A percentile compares a stretch with the other conserved stretches of the same genome.
These are phyloP conservation scores for Suillus subluteus DNA, from an alignment of 768 basidiomycete genomes.

Conservation along the genomic window DNA sequence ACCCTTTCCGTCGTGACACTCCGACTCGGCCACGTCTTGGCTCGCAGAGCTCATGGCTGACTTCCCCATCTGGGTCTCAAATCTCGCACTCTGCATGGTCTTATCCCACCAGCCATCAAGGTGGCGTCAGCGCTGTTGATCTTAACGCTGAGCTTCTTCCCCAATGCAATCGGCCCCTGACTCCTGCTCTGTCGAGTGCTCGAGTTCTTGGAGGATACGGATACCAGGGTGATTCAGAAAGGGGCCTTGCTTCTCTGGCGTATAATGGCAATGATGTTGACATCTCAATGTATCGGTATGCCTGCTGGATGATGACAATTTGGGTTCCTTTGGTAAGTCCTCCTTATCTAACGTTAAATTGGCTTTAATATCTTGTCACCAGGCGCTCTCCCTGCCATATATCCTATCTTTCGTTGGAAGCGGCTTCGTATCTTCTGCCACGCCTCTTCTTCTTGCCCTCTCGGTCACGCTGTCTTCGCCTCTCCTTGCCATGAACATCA, in stretches of 20 bases:
- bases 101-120: conserved; percentile 53
- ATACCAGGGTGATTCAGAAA: conserved; percentile 61
- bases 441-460: conserved; percentile 57
- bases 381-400: conserved; percentile 71
- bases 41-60: conserved; percentile 77
- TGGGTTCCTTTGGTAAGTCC: conserved; percentile 70
- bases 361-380: conserved; percentile 7
- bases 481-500: conserved; percentile 60
- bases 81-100: conserved; percentile 69
- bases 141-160: conserved; percentile 46
- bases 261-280: conserved; percentile 52
- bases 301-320: conserved; percentile 68
- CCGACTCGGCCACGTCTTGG: conserved; percentile 55
- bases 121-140: conserved; percentile 44
- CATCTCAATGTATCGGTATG: conserved; percentile 54
- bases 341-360: neutral
- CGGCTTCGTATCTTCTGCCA: conserved; percentile 39
- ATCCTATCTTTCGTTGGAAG: conserved; percentile 44
- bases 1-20: conserved; percentile 65
- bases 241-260: conserved; percentile 51
- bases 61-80: conserved; percentile 61
- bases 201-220: conserved; percentile 74
- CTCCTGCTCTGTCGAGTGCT: conserved; percentile 58
- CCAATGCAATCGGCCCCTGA: conserved; percentile 47
- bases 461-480: conserved; percentile 74